Percentiles rank a stretch among this genome's conserved stretches.
Conservation (phyloP, 169 alveolate genomes). For the Eimeria zaria region DNA sequence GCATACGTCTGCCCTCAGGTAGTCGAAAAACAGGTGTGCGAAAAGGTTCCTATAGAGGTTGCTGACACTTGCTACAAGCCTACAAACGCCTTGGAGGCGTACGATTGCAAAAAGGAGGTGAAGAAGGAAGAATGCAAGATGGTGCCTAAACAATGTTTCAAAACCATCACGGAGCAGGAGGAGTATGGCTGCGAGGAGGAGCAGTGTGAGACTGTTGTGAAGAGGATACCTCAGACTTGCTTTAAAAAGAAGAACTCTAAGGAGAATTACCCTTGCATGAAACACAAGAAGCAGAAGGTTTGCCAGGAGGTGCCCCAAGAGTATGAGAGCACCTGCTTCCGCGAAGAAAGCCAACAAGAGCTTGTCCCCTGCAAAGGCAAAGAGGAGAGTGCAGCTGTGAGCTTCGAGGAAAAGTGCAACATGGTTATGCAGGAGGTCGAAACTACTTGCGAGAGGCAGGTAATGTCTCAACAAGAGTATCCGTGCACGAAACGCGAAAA, state of each 20-base stretch:
- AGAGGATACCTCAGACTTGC: slow-evolving; percentile 71
- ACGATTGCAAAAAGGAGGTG: slow-evolving; percentile 72
- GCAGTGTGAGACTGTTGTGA: slow-evolving; percentile 77
- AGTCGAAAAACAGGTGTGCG: slow-evolving; percentile 78
- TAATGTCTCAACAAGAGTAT: slow-evolving; percentile 67
- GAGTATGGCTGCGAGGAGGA: slow-evolving; percentile 79
- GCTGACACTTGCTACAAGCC: slow-evolving; percentile 80
- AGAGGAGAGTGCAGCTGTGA: slow-evolving; percentile 53
- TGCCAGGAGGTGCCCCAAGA: slow-evolving; percentile 77
- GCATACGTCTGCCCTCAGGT: slow-evolving; percentile 79
- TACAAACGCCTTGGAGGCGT: slow-evolving; percentile 77
- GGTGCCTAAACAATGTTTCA: slow-evolving; percentile 78
- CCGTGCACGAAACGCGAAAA: slow-evolving; percentile 66
- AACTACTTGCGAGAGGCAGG: slow-evolving; percentile 65
- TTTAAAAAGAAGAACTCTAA: slow-evolving; percentile 52
- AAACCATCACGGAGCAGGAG: slow-evolving; percentile 65
- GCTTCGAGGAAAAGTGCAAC: slow-evolving; percentile 71
- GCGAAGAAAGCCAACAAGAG: slow-evolving; percentile 73
- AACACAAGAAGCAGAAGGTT: slow-evolving; percentile 72
- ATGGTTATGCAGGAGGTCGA: slow-evolving; percentile 73
- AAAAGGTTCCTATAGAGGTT: slow-evolving; percentile 64
- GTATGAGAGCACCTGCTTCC: slow-evolving; percentile 78
- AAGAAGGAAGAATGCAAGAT: slow-evolving; percentile 81
- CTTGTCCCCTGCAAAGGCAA: slow-evolving; percentile 77
- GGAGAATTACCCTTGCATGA: slow-evolving; percentile 79